Percentiles rank a stretch among this genome's conserved stretches.
Conservation (phyloP, 2,329 filamentous ascomycete species). For the Bipolaris oryzae region DNA sequence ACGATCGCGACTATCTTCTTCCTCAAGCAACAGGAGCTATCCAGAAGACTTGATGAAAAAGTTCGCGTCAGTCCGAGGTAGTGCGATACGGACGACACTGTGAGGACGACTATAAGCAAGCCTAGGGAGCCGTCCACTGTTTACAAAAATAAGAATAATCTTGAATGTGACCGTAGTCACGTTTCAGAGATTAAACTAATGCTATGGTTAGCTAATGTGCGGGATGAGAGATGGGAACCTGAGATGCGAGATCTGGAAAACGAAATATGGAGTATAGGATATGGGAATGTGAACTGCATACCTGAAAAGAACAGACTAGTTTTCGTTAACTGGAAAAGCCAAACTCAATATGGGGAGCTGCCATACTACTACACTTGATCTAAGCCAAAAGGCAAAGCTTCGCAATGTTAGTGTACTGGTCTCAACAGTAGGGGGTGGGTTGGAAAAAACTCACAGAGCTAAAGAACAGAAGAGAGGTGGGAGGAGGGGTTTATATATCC, state of each 20-base stretch:
- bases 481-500: not conserved
- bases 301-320: not conserved
- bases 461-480: not conserved
- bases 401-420: not conserved
- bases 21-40: too few relatives aligned
- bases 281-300: too few relatives aligned
- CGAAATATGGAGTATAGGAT: too few relatives aligned
- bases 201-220: too few relatives aligned
- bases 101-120: constrained; percentile 1
- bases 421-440: not conserved
- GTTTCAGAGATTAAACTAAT: constrained; percentile 6
- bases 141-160: constrained; percentile 5
- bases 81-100: constrained; percentile 4
- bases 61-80: not conserved
- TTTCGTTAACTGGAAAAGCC: not conserved
- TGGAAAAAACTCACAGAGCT: not conserved
- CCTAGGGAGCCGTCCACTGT: not conserved
- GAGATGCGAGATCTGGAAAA: too few relatives aligned
- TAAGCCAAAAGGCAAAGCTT: constrained; percentile 2
- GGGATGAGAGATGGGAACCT: too few relatives aligned
- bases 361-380: too few relatives aligned
- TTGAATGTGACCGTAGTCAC: not conserved
- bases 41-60: too few relatives aligned
- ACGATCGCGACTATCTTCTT: too few relatives aligned
- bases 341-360: not conserved